Base-by-base conservation (phyloP, 202 grass and related monocot genomes). In the Schoenoplectus triqueter region DNA sequence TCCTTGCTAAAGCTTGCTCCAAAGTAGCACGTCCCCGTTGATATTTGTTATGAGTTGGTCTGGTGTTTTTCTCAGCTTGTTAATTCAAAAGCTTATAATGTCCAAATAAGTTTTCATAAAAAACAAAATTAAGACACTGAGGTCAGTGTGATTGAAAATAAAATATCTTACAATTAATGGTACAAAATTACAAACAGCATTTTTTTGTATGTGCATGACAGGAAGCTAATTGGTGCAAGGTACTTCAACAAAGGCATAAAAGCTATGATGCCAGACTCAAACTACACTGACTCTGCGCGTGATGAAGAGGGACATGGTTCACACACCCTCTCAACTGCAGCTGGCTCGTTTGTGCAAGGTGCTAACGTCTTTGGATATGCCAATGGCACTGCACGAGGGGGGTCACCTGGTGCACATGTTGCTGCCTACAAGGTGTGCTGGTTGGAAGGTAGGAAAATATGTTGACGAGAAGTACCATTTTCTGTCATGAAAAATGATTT, bases 311-410 rank as follows among this genome's bases (percentile, higher is more conserved):
- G 95, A 1, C 95, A 97, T 45, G 92, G 95, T 70, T 88, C 92
- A 47, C 95, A 97, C 87, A 94, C 95, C 39, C 90, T 97, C 21
- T 97, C 95, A 54, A 97, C 92, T 0, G 92, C 92, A 0, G 95
- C 59, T 0, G 94, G 95, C 0, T 10, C 73, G 7, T 94, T 94
- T 69, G 92, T 97, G 45, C 89, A 86, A 0, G 82, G 92, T 57
- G 90, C 86, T 9, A 91, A 39, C 69, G 73, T 89, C 45, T 98
- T 95, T 82, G 91, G 92, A 73, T 87, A 91, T 46, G 93, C 88
- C 57, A 95, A 81, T 50, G 93, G 95, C 81, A 98, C 95, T 1
- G 95, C 95, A 17, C 89, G 89, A 66, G 95, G 95, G 13, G 91
- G 92, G n/a, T 81, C 92, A 1, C 93, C 95, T 0, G 5, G 78